These are phyloP conservation scores for Botrytis elliptica DNA, from an alignment of 2,329 filamentous ascomycete genomes.

Conservation along the genomic window DNA sequence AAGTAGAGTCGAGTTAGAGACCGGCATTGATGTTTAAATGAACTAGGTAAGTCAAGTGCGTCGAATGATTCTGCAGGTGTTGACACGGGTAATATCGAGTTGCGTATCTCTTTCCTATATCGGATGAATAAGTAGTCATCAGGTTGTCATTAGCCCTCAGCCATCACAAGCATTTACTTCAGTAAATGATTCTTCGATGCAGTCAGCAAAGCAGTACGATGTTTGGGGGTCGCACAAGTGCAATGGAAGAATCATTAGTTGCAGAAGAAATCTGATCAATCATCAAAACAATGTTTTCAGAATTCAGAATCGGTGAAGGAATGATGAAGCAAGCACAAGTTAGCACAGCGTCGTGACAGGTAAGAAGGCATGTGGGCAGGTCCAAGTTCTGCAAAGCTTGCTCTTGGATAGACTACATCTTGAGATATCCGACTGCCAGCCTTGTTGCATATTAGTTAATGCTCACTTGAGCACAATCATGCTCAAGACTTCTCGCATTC, in stretches of 20 bases:
- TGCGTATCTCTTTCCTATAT: constrained; percentile 7
- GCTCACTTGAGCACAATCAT: neutral
- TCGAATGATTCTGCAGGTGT: constrained; percentile 14
- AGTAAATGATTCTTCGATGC: constrained; percentile 11
- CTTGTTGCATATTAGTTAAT: neutral
- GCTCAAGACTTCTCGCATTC: neutral
- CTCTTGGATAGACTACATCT: neutral
- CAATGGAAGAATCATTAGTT: constrained; percentile 10
- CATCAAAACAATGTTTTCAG: neutral
- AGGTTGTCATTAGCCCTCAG: constrained; percentile 6
- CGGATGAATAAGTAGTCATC: constrained; percentile 16
- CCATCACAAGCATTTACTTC: neutral
- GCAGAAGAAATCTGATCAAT: constrained; percentile 18
- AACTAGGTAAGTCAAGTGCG: constrained; percentile 8
- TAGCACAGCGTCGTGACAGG: neutral
- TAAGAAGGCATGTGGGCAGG: neutral
- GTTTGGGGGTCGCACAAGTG: neutral
- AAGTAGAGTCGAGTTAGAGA: neutral
- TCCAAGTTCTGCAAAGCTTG: neutral
- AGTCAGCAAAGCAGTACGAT: constrained; percentile 19
- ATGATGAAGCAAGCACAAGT: neutral
- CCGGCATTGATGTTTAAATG: neutral
- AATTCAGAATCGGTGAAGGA: neutral
- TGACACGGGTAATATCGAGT: constrained; percentile 7
- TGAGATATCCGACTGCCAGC: neutral